Evolutionary conservation across 352 stramenopile species (phyloP).

Genomic region (Peronosclerospora sorghi): DNA sequence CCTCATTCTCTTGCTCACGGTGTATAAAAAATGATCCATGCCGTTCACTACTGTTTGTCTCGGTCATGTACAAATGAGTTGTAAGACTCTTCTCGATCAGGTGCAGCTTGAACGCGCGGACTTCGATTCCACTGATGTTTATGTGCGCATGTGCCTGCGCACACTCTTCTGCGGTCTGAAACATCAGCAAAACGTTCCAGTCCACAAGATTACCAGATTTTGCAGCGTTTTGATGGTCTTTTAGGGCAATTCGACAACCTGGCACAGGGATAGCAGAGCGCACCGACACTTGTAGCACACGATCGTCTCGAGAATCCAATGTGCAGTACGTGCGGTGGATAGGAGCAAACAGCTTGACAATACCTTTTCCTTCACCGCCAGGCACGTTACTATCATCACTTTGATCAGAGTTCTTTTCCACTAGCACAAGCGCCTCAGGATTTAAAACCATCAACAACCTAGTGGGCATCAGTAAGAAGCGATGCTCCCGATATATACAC

Average conservation of each 20-base stretch:
- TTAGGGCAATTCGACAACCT: constrained; percentile 49
- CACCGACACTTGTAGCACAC: constrained; percentile 57
- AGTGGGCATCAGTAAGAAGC: constrained; percentile 50
- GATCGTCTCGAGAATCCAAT: constrained; percentile 56
- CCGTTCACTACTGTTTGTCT: constrained; percentile 23
- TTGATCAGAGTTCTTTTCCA: constrained; percentile 29
- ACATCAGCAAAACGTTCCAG: constrained; percentile 62
- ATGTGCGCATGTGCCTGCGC: constrained; percentile 57
- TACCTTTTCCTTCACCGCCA: constrained; percentile 20
- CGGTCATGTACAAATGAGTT: constrained; percentile 46
- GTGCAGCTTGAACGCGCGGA: constrained; percentile 68
- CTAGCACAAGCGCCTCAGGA: constrained; percentile 55
- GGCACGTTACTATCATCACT: constrained; percentile 15
- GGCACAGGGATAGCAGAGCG: constrained; percentile 41
- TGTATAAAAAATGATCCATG: constrained; percentile 19
- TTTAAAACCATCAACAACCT: constrained; percentile 61
- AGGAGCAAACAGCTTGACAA: constrained; percentile 53
- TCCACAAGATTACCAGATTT: constrained; percentile 9
- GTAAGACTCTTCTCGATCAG: constrained; percentile 65
- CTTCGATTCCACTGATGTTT: constrained; percentile 57
- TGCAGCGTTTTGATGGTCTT: constrained; percentile 22
- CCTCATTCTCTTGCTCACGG: background rate
- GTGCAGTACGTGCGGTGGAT: constrained; percentile 65
- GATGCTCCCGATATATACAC: constrained; percentile 70
- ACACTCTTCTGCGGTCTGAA: constrained; percentile 47